These are phyloP conservation scores for Pleurotus tuoliensis DNA, from an alignment of 768 basidiomycete genomes.

Conservation along the genomic window DNA sequence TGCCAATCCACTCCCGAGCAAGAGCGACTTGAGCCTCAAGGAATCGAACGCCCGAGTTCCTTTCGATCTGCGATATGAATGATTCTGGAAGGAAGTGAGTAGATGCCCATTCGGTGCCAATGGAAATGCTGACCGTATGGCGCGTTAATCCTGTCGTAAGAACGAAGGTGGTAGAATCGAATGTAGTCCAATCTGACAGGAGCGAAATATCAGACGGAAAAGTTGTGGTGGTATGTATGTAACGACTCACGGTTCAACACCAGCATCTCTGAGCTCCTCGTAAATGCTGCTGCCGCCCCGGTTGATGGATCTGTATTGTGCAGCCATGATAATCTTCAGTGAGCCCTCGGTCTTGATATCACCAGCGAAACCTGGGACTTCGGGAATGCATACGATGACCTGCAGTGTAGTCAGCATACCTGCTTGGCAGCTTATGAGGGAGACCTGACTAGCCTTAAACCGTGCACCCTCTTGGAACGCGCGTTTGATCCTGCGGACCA, in stretches of 20 bases:
- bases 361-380: constrained; percentile 86
- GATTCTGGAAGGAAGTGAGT: constrained; percentile 13
- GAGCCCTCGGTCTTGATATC: constrained; percentile 65
- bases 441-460: constrained; percentile 57
- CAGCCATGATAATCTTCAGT: constrained; percentile 83
- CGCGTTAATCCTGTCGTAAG: constrained; percentile 88
- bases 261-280: constrained; percentile 72
- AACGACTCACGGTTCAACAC: constrained; percentile 69
- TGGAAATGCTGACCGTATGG: constrained; percentile 46
- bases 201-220: neutral
- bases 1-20: constrained; percentile 69
- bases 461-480: constrained; percentile 67
- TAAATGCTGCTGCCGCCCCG: constrained; percentile 86
- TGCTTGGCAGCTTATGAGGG: neutral
- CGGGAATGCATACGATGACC: constrained; percentile 87
- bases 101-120: neutral
- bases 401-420: constrained; percentile 20
- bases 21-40: constrained; percentile 85
- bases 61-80: constrained; percentile 69
- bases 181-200: constrained; percentile 70
- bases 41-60: constrained; percentile 73
- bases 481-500: constrained; percentile 81
- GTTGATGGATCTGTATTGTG: constrained; percentile 85
- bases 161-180: constrained; percentile 87
- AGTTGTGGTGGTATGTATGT: neutral